Evolutionary conservation across 1,284 basidiomycete species (phyloP).

Genomic region (Papiliotrema flavescens): DNA sequence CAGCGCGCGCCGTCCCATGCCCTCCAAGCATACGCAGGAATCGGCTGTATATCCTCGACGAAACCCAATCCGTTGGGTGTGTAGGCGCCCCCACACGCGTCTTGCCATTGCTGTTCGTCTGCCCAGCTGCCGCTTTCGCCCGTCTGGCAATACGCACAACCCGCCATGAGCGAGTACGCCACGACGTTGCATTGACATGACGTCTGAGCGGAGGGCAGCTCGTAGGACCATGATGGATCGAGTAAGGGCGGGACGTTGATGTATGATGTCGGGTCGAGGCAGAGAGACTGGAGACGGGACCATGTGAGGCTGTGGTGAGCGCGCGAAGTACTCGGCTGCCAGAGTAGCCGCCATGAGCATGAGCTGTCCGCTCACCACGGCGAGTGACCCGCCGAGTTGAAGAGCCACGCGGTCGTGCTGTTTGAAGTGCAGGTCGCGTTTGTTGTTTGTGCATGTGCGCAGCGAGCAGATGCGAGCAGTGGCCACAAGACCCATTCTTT

Average conservation of each 20-base stretch:
- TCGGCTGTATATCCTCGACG: neutral
- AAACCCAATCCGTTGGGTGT: conserved; percentile 2
- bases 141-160: conserved; percentile 11
- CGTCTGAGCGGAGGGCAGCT: neutral
- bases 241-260: conserved; percentile 15
- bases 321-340: neutral
- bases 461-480: neutral
- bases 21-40: conserved; percentile 9
- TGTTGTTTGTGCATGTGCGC: conserved; percentile 2
- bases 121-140: conserved; percentile 1
- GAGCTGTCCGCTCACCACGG: conserved; percentile 6
- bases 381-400: conserved; percentile 8
- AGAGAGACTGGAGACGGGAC: conserved; percentile 14
- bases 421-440: conserved; percentile 7
- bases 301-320: conserved; percentile 7
- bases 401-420: conserved; percentile 8
- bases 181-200: conserved; percentile 10
- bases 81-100: conserved; percentile 1
- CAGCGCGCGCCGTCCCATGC: conserved; percentile 10
- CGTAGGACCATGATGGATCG: conserved; percentile 8
- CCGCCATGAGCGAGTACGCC: conserved; percentile 12
- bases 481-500: too few species aligned
- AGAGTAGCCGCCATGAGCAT: neutral
- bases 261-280: neutral
- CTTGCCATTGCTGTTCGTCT: conserved; percentile 1